These are phyloP conservation scores for Trichothecium roseum DNA, from an alignment of 2,329 filamentous ascomycete genomes.

Conservation along the genomic window DNA sequence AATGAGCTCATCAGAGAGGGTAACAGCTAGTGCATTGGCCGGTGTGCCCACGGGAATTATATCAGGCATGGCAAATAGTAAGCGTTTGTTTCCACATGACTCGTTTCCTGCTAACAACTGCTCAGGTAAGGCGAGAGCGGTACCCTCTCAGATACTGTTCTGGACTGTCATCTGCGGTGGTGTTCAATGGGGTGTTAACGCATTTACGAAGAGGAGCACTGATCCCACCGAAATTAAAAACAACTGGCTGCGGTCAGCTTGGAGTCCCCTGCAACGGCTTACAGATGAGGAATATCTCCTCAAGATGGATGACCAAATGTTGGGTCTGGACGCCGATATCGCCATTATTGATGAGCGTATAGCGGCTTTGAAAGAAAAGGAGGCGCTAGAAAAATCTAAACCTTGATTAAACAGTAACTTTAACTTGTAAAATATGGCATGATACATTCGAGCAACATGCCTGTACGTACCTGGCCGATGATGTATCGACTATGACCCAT, in stretches of 20 bases:
- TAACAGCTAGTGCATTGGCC: constrained; percentile 58
- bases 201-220: constrained; percentile 11
- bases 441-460: no score
- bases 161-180: constrained; percentile 33
- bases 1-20: constrained; percentile 46
- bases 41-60: constrained; percentile 31
- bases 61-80: background rate
- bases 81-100: background rate
- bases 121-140: background rate
- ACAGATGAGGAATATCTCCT: constrained; percentile 63
- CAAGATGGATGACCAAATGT: constrained; percentile 60
- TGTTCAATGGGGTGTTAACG: constrained; percentile 26
- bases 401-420: no score
- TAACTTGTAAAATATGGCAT: no score
- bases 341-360: constrained; percentile 70
- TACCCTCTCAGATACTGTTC: constrained; percentile 24
- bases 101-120: background rate
- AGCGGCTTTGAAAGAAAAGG: constrained; percentile 20
- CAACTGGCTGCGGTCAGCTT: constrained; percentile 46
- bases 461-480: no score
- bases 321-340: constrained; percentile 66
- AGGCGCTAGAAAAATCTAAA: no score
- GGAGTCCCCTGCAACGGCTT: constrained; percentile 61
- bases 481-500: no score
- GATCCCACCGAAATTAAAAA: constrained; percentile 26